Conservation (phyloP, 1,139 yeast species). For the Candida freyschussii region DNA sequence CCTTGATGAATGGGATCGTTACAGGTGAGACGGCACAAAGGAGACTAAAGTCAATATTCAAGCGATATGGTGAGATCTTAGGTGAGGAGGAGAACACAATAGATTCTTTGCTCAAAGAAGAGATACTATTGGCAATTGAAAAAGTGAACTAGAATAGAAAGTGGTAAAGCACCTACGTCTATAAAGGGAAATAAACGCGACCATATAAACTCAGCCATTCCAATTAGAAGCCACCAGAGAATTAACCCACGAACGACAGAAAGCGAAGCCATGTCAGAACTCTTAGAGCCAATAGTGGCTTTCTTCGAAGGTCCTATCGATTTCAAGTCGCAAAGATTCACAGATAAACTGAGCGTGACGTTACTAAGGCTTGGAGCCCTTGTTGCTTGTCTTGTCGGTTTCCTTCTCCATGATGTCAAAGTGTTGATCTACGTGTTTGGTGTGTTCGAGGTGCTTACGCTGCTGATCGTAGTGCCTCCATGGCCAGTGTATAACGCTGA, state of each 20-base stretch:
- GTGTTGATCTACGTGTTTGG: slow-evolving; percentile 36
- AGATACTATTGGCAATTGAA: slow-evolving; percentile 12
- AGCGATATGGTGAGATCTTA: slow-evolving; percentile 51
- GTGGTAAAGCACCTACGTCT: not conserved
- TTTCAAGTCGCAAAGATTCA: slow-evolving; percentile 51
- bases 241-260: not conserved
- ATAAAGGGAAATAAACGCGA: not conserved
- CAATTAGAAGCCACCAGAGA: too few relatives aligned
- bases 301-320: slow-evolving; percentile 55
- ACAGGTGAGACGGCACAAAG: slow-evolving; percentile 40
- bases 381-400: slow-evolving; percentile 37
- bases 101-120: slow-evolving; percentile 5
- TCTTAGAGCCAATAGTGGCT: slow-evolving; percentile 12
- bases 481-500: slow-evolving; percentile 49
- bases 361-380: slow-evolving; percentile 31
- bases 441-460: slow-evolving; percentile 32
- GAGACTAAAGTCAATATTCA: slow-evolving; percentile 42
- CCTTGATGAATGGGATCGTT: slow-evolving; percentile 40
- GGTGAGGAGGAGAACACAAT: slow-evolving; percentile 23
- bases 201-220: not conserved
- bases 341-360: slow-evolving; percentile 28
- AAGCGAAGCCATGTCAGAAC: slow-evolving; percentile 10
- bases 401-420: slow-evolving; percentile 37
- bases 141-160: slow-evolving; percentile 1
- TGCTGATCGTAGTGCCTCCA: slow-evolving; percentile 47